Conservation (phyloP, 202 grass and related monocot genomes). For the Musa balbisiana region DNA sequence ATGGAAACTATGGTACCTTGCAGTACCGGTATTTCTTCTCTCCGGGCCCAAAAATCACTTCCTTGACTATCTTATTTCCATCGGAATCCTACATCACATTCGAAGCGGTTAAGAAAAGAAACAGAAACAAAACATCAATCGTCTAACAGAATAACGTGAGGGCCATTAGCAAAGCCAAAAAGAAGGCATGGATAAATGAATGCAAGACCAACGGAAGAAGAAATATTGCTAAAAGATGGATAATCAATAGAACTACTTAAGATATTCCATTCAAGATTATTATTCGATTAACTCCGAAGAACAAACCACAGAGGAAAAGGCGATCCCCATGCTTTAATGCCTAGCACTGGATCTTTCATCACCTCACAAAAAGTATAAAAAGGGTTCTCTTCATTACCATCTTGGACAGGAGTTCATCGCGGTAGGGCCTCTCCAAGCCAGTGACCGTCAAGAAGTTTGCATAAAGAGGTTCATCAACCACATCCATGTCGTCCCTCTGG, state of each 20-base stretch:
- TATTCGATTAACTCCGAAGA: too few relatives aligned
- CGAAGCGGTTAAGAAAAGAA: slow-evolving; percentile 8
- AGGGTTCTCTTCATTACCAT: slow-evolving; percentile 35
- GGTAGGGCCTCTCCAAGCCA: slow-evolving; percentile 65
- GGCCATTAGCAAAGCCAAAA: background rate
- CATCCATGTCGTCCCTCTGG: slow-evolving; percentile 82
- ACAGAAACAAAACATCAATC: background rate
- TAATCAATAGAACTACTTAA: too few relatives aligned
- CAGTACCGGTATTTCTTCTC: slow-evolving; percentile 73
- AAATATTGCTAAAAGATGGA: background rate
- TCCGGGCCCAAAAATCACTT: slow-evolving; percentile 75
- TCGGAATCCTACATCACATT: slow-evolving; percentile 58
- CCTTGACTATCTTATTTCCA: slow-evolving; percentile 74
- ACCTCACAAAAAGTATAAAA: background rate
- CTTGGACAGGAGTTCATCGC: slow-evolving; percentile 56
- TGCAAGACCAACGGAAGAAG: slow-evolving; percentile 5
- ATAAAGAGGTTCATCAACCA: slow-evolving; percentile 94
- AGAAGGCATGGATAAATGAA: background rate
- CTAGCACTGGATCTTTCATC: background rate
- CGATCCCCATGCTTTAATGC: background rate
- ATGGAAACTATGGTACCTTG: slow-evolving; percentile 46
- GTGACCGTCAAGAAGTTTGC: slow-evolving; percentile 66
- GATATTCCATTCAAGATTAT: background rate
- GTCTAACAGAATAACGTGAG: background rate
- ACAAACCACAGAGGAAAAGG: background rate